Conservation (phyloP, 306 rosid genomes). For the Gleditsia sinensis region DNA sequence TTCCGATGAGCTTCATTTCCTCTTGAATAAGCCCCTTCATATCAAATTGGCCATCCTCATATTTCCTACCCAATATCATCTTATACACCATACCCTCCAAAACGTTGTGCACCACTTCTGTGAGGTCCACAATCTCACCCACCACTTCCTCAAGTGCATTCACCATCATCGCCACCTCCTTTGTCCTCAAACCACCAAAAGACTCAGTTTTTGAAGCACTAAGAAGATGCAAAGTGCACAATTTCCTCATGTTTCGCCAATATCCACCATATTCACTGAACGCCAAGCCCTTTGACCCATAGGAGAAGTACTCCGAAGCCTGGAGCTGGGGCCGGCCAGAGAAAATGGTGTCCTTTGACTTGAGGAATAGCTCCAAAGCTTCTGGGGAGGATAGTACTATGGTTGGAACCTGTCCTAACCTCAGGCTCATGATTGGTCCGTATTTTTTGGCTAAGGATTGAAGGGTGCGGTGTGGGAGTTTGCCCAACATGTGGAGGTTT, state of each 20-base stretch:
- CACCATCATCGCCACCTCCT: slow-evolving; percentile 3
- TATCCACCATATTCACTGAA: neutral
- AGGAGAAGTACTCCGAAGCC: slow-evolving; percentile 3
- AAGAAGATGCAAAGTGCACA: neutral
- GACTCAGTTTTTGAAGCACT: neutral
- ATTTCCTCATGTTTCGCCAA: neutral
- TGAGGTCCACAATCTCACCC: neutral
- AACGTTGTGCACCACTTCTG: neutral
- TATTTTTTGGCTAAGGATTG: neutral
- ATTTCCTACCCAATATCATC: neutral
- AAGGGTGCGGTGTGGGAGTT: slow-evolving; percentile 12
- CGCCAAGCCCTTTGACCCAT: neutral
- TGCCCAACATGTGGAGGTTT: neutral
- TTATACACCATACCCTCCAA: neutral
- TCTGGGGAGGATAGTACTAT: neutral
- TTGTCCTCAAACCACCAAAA: slow-evolving; percentile 4
- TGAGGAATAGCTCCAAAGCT: slow-evolving; percentile 4
- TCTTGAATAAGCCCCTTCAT: slow-evolving; percentile 13
- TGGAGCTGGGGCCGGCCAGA: slow-evolving; percentile 1
- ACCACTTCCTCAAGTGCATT: neutral
- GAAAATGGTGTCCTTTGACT: neutral
- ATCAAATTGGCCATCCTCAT: neutral
- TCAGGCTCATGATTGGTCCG: slow-evolving; percentile 15
- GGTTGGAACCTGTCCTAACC: neutral
- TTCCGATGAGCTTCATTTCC: neutral